phyloP scores from a whole-genome alignment of 2,329 filamentous ascomycete genomes.

The Coniella lustricola region DNA sequence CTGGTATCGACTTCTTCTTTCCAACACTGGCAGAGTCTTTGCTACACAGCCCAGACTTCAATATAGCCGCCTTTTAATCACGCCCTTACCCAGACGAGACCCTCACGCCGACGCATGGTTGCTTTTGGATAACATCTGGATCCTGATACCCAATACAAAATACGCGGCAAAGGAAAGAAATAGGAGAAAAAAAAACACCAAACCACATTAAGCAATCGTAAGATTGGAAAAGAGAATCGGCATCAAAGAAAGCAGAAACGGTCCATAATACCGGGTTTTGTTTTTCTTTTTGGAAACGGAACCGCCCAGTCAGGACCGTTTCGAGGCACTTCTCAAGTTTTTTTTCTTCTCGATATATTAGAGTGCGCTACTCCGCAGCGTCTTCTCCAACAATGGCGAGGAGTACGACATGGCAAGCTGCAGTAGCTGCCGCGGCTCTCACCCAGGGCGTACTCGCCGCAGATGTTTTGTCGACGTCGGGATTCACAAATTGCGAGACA shows the following conservation, averaged over 20 bases:
- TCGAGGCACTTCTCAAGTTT: too few relatives aligned
- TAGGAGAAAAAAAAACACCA: too few relatives aligned
- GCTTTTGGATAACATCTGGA: constrained; percentile 7
- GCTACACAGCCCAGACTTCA: constrained; percentile 13
- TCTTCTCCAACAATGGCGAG: constrained; percentile 19
- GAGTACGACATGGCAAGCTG: constrained; percentile 19
- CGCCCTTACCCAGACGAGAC: constrained; percentile 6
- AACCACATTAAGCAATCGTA: too few relatives aligned
- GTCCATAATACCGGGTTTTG: too few relatives aligned
- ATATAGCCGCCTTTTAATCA: constrained; percentile 16
- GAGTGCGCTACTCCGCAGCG: neutral
- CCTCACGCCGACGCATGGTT: constrained; percentile 9
- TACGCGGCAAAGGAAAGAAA: too few relatives aligned
- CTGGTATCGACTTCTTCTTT: constrained; percentile 17
- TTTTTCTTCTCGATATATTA: neutral
- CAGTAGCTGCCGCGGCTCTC: constrained; percentile 31
- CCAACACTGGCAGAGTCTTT: constrained; percentile 6
- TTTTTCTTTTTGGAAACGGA: too few relatives aligned
- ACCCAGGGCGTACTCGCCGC: constrained; percentile 48
- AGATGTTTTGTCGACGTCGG: constrained; percentile 71
- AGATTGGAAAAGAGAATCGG: neutral
- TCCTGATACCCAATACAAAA: constrained; percentile 9
- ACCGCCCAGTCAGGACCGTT: too few relatives aligned
- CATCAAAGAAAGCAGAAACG: constrained; percentile 1
- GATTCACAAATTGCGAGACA: constrained; percentile 67